These are phyloP conservation scores for Areca catechu DNA, from an alignment of 176 grass and related monocot genomes.

Conservation along the genomic window DNA sequence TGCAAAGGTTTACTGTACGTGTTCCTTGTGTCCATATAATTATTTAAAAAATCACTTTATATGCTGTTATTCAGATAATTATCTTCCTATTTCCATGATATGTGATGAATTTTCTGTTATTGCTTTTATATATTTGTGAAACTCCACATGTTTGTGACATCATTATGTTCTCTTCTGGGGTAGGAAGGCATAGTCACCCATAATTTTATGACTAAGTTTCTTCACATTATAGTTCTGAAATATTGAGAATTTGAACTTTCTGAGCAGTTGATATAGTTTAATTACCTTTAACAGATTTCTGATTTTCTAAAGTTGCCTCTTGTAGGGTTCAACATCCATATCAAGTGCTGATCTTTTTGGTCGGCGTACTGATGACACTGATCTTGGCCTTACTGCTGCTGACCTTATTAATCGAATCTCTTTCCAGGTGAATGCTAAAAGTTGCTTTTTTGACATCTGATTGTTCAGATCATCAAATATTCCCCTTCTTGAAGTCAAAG, in stretches of 20 bases:
- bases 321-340: conserved; percentile 73
- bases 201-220: too few relatives aligned
- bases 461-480: neutral
- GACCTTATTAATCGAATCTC: conserved; percentile 77
- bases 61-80: neutral
- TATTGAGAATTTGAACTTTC: neutral
- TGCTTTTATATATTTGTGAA: too few relatives aligned
- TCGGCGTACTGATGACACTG: conserved; percentile 26
- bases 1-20: conserved; percentile 86
- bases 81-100: neutral
- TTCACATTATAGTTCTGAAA: too few relatives aligned
- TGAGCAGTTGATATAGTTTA: too few relatives aligned
- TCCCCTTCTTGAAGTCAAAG: neutral
- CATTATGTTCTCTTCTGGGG: too few relatives aligned
- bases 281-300: neutral
- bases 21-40: neutral
- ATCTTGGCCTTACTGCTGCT: conserved; percentile 43
- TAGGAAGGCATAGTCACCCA: too few relatives aligned
- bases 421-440: conserved; percentile 47
- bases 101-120: too few relatives aligned
- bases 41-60: too few relatives aligned
- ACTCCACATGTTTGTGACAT: too few relatives aligned
- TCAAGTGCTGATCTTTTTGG: conserved; percentile 97
- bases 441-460: conserved; percentile 5
- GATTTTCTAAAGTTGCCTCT: neutral